A percentile compares a stretch with the other conserved stretches of the same genome.
Conservation (phyloP, 164 flowering plant genomes). For the Cinnamomum micranthum region DNA sequence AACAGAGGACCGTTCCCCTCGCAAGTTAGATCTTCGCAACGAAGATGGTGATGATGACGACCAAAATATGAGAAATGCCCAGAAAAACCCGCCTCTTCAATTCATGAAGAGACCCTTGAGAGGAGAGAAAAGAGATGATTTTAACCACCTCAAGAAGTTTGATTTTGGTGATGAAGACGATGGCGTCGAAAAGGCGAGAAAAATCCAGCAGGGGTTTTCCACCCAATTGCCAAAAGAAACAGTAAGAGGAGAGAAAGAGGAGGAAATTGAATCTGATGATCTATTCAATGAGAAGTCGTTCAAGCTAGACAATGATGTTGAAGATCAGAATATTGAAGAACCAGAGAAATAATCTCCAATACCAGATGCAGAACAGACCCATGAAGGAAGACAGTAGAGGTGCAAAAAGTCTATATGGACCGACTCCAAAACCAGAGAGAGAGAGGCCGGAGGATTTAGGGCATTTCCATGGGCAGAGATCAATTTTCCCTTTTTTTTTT, state of each 20-base stretch:
- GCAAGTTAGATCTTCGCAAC: background rate
- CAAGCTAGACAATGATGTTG: background rate
- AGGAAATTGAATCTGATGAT: background rate
- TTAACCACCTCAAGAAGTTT: conserved; percentile 4
- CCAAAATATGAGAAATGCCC: conserved; percentile 4
- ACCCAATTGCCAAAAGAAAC: conserved; percentile 11
- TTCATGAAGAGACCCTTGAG: conserved; percentile 16
- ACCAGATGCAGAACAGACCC: conserved; percentile 13
- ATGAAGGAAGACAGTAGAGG: conserved; percentile 3
- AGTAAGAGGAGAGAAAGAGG: conserved; percentile 7
- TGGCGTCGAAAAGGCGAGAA: conserved; percentile 6
- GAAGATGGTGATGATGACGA: background rate
- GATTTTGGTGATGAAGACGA: background rate
- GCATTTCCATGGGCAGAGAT: too few species aligned
- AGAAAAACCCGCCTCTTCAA: conserved; percentile 32
- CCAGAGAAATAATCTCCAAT: conserved; percentile 1
- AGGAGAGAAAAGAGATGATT: conserved; percentile 21
- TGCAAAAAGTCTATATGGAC: too few species aligned
- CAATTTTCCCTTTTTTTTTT: too few species aligned
- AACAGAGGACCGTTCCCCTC: background rate
- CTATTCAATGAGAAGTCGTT: conserved; percentile 1
- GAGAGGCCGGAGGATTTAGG: too few species aligned
- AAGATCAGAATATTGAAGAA: conserved; percentile 5
- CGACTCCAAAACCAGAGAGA: too few species aligned
- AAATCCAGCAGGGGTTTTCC: background rate